Base-by-base conservation (phyloP, 2,329 filamentous ascomycete genomes). In the Exophiala alcalophila region DNA sequence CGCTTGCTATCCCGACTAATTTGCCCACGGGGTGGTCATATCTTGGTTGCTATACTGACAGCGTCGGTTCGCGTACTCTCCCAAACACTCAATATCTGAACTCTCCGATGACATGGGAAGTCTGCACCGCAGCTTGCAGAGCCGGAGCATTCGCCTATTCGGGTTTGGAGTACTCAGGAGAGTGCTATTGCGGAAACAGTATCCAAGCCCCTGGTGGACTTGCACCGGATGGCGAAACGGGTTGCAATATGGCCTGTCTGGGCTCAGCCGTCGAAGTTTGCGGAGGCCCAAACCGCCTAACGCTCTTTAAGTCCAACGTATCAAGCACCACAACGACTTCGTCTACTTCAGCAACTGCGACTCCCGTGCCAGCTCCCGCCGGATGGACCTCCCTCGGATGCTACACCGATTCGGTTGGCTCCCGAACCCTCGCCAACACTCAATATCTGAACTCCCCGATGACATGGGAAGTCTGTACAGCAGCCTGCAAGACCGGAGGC, bases 241-340 rank as follows among this genome's bases (percentile, higher is more conserved):
- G 42, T 20, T 81, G 78, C 59, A 69, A 68, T 30, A 54, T 56
- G 26, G 43, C 59, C 6, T 68, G 66, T 36, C 54, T 62, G 12
- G 66, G 65, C 4, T 55, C 66, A 31, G 42, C 60, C 4, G 58
- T 59, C 15, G 58, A 65, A 21, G 56, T 66, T 16, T 71, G 69
- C 46, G 68, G 79, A 46, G 74, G 49, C 5, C 27, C 47, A 14
- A 50, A 50, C 26, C 30, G 49, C 24, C 34, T 52, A 8, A 49
- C 49, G 15, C 27, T 51, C 10, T 51, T 49, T 30, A 15, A 18
- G 10, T 10, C 33, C 11, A 29, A 16, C 11, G 32, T 21, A 12
- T n/a, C 20, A 9, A 21, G 20, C 9, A 23, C 32, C n/a, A 40
- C 12, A 18, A 8, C 45, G 9, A 30, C 10, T 14, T 29, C 41